These are phyloP conservation scores for Saccharomyces hybrid DNA, from an alignment of 1,139 yeast species.

Conservation along the genomic window DNA sequence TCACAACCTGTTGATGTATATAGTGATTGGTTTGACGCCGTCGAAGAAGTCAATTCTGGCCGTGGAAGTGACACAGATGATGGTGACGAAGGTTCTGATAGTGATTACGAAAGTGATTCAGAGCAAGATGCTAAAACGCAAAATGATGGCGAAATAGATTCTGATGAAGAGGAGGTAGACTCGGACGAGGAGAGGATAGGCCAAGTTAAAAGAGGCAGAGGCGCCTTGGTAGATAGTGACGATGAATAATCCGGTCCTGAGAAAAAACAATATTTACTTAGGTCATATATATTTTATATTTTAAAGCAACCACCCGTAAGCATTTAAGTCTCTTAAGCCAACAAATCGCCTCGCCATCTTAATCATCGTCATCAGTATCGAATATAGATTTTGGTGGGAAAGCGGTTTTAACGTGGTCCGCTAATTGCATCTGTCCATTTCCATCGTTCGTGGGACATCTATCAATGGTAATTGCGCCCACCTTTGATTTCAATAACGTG, in stretches of 20 bases:
- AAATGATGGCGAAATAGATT: slow-evolving; percentile 30
- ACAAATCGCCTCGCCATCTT: slow-evolving; percentile 2
- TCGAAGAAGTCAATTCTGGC: slow-evolving; percentile 87
- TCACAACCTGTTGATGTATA: slow-evolving; percentile 81
- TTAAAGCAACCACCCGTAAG: background rate
- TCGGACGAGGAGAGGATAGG: slow-evolving; percentile 29
- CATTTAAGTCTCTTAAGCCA: background rate
- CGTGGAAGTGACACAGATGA: slow-evolving; percentile 35
- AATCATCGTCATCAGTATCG: slow-evolving; percentile 26
- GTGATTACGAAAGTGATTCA: slow-evolving; percentile 30
- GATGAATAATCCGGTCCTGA: slow-evolving; percentile 18
- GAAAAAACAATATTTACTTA: background rate
- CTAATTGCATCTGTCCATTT: background rate
- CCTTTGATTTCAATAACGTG: slow-evolving; percentile 7
- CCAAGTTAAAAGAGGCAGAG: slow-evolving; percentile 23
- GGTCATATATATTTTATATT: background rate
- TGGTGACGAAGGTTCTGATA: slow-evolving; percentile 25
- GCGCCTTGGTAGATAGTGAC: slow-evolving; percentile 28
- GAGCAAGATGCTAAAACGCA: slow-evolving; percentile 16
- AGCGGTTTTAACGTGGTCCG: slow-evolving; percentile 15
- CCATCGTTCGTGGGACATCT: slow-evolving; percentile 7
- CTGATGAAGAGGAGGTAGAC: slow-evolving; percentile 28
- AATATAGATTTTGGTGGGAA: slow-evolving; percentile 35
- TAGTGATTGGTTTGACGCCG: slow-evolving; percentile 98
- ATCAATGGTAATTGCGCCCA: slow-evolving; percentile 14